Evolutionary conservation across 2,329 filamentous ascomycete species (phyloP).

Genomic region (Raffaelea albimanens): DNA sequence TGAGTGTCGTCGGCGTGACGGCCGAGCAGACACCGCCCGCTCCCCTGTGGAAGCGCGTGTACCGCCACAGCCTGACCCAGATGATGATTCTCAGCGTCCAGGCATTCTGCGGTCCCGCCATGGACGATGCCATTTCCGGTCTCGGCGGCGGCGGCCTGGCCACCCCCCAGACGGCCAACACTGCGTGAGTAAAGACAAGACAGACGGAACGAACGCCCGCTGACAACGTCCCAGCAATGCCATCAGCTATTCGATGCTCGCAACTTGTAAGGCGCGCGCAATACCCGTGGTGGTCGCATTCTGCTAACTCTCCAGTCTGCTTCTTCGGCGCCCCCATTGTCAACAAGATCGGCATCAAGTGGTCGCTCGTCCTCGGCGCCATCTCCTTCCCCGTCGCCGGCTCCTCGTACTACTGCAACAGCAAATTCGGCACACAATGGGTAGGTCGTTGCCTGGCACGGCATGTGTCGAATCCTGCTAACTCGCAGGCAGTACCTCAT

Average conservation of each 20-base stretch:
- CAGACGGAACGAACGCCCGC: background rate
- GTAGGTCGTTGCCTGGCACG: background rate
- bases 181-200: background rate
- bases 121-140: slow-evolving; percentile 1
- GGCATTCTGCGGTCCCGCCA: slow-evolving; percentile 2
- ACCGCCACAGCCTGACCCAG: slow-evolving; percentile 1
- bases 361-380: background rate
- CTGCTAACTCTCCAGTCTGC: background rate
- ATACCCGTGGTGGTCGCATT: background rate
- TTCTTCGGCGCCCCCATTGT: slow-evolving; percentile 2
- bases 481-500: background rate
- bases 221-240: background rate
- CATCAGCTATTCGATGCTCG: background rate
- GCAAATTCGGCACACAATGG: slow-evolving; percentile 5
- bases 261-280: background rate
- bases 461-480: too few relatives aligned
- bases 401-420: slow-evolving; percentile 4
- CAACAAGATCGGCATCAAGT: slow-evolving; percentile 6
- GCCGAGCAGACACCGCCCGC: background rate
- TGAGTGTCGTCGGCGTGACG: background rate
- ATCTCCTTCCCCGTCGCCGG: background rate
- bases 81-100: slow-evolving; percentile 2
- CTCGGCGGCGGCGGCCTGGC: slow-evolving; percentile 5
- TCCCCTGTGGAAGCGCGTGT: slow-evolving; percentile 1
- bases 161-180: slow-evolving; percentile 1